Base-by-base conservation (phyloP, 176 grass and related monocot species). In the Puccinellia tenuiflora region DNA sequence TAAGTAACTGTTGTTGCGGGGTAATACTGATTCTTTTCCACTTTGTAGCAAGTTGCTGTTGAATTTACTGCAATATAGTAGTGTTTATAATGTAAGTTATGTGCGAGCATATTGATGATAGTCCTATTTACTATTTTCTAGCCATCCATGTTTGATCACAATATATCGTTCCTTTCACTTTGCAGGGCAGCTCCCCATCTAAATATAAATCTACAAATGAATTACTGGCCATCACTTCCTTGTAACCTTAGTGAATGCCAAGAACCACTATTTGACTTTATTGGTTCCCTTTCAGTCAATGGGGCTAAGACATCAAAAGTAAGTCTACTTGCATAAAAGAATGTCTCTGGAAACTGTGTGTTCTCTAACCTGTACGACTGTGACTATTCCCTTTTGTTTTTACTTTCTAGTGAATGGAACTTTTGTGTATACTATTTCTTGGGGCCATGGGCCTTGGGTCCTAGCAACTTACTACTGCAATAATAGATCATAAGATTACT, bases 161-260 rank as follows among this genome's bases (percentile, higher is more conserved):
- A 82, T 81, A 77, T 70, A 83, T 55, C 82, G 0, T 74, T 89
- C 15, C 34, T 61, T 90, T 86, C 40, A 24, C 33, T 88, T 82
- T 84, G 21, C 89, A 97, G 94, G 86, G 85, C 89, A 86, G 88
- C 95, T 83, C 95, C 95, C 79, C 90, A 92, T 37, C 62, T 83
- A 46, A 97, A 97, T 74, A 92, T 94, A 79, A 97, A 97, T 83
- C 86, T 97, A 21, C 84, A 94, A 85, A 97, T 97, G 95, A 97
- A 97, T 83, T 94, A 97, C 63, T 97, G 95, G 95, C 92, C 88
- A 77, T 60, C 90, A 34, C 92, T 97, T 89, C 61, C 92, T 50
- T 97, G 95, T 51, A 85, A 92, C 85, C 92, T 97, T 85, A 87
- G 81, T 46, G 92, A 97, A 78, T 97, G 95, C 73, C 92, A 97